These are phyloP conservation scores for Pseudogymnoascus sp. DNA, from an alignment of 2,329 filamentous ascomycete genomes.

Conservation along the genomic window DNA sequence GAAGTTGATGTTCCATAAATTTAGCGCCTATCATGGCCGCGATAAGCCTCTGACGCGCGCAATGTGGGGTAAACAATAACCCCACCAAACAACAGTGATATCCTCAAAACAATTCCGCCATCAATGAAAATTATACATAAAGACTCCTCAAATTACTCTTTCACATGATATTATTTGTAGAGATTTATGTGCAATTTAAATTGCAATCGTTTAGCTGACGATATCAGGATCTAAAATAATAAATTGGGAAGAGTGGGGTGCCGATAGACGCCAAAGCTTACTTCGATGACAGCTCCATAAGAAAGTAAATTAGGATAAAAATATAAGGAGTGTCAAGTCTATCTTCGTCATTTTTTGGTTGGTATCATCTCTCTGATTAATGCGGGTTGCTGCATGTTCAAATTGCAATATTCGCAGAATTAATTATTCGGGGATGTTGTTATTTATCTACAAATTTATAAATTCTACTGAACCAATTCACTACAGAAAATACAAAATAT, in stretches of 20 bases:
- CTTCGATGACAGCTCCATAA: neutral
- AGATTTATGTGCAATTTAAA: neutral
- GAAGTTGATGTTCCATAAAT: conserved; percentile 7
- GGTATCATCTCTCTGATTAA: neutral
- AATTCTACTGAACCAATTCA: neutral
- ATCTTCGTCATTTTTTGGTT: neutral
- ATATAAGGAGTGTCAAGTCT: neutral
- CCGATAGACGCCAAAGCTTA: neutral
- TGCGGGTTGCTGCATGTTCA: neutral
- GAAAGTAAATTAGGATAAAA: neutral
- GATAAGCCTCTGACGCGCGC: conserved; percentile 6
- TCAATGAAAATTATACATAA: neutral
- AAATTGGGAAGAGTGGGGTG: neutral
- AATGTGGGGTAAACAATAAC: conserved; percentile 1
- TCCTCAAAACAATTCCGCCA: neutral
- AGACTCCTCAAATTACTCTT: neutral
- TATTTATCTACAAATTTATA: neutral
- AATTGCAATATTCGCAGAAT: neutral
- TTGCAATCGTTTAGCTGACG: neutral
- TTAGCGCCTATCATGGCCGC: conserved; percentile 4
- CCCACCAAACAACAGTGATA: neutral
- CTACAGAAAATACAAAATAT: neutral
- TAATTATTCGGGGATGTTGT: too few relatives aligned
- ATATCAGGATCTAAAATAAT: neutral
- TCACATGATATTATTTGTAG: neutral